Evolutionary conservation across 2,329 filamentous ascomycete genomes (phyloP).

Genomic region (Lojkania enalia): DNA sequence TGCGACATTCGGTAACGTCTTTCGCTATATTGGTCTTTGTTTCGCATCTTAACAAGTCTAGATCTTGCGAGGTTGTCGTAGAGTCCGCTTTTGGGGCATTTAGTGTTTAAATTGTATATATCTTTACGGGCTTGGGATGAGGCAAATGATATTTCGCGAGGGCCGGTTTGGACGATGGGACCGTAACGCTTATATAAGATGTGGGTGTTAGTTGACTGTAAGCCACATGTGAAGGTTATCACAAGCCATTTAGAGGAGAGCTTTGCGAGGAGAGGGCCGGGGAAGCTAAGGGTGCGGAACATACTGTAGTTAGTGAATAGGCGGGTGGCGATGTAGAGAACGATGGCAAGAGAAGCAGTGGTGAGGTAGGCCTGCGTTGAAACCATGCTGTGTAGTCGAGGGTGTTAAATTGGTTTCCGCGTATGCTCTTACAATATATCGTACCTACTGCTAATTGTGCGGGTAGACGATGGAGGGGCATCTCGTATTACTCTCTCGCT

Average conservation of each 20-base stretch:
- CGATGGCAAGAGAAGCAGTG: not conserved
- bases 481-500: too few species aligned
- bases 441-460: too few species aligned
- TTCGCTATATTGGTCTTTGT: constrained; percentile 1
- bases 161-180: constrained; percentile 5
- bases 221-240: constrained; percentile 1
- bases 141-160: constrained; percentile 2
- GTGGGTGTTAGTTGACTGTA: constrained; percentile 2
- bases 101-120: not conserved
- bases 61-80: not conserved
- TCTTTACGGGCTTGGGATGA: not conserved
- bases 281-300: constrained; percentile 4
- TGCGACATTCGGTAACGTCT: not conserved
- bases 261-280: constrained; percentile 5
- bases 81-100: constrained; percentile 1
- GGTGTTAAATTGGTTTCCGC: too few species aligned
- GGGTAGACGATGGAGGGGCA: too few species aligned
- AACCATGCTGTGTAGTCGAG: too few species aligned
- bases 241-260: constrained; percentile 6
- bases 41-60: constrained; percentile 2
- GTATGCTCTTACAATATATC: too few species aligned
- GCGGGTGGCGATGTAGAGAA: not conserved
- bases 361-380: too few species aligned
- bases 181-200: constrained; percentile 1
- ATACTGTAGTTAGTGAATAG: constrained; percentile 1